These are phyloP conservation scores for Backusella morwellensis DNA, from an alignment of 192 early-diverging fungal genomes.

Conservation along the genomic window DNA sequence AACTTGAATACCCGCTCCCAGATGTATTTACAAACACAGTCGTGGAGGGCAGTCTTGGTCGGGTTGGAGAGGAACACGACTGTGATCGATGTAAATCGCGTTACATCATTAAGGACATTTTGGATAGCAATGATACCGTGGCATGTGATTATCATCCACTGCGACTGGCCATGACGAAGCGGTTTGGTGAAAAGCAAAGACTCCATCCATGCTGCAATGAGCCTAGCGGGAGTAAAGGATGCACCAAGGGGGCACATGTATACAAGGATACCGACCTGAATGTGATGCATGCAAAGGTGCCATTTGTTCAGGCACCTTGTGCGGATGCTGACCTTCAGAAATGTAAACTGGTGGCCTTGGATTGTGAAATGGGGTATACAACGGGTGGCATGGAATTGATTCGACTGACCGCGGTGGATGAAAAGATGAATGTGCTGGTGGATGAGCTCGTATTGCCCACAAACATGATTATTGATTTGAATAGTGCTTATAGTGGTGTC, in stretches of 20 bases:
- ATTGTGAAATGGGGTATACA: conserved; percentile 80
- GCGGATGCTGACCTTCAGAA: not conserved
- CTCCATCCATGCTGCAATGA: conserved; percentile 51
- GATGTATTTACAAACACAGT: not conserved
- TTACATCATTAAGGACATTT: conserved; percentile 41
- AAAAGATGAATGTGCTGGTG: conserved; percentile 44
- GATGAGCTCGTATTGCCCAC: conserved; percentile 60
- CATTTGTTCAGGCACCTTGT: conserved; percentile 40
- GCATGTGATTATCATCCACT: conserved; percentile 52
- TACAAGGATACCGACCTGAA: conserved; percentile 54
- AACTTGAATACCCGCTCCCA: conserved; percentile 43
- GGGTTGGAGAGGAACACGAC: conserved; percentile 4
- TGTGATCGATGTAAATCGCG: conserved; percentile 52
- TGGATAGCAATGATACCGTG: conserved; percentile 35
- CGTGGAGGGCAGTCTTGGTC: not conserved
- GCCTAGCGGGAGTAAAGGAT: conserved; percentile 42
- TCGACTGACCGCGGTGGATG: conserved; percentile 55
- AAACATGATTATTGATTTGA: conserved; percentile 59
- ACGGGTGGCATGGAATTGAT: conserved; percentile 66
- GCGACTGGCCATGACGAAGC: conserved; percentile 14
- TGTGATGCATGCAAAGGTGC: conserved; percentile 43
- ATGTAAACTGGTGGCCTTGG: conserved; percentile 51
- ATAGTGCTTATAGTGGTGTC: conserved; percentile 59
- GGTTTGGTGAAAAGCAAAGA: conserved; percentile 30
- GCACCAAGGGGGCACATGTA: conserved; percentile 61